These are phyloP conservation scores for Umbelopsis sp. DNA, from an alignment of 192 early-diverging fungal species.

Conservation along the genomic window DNA sequence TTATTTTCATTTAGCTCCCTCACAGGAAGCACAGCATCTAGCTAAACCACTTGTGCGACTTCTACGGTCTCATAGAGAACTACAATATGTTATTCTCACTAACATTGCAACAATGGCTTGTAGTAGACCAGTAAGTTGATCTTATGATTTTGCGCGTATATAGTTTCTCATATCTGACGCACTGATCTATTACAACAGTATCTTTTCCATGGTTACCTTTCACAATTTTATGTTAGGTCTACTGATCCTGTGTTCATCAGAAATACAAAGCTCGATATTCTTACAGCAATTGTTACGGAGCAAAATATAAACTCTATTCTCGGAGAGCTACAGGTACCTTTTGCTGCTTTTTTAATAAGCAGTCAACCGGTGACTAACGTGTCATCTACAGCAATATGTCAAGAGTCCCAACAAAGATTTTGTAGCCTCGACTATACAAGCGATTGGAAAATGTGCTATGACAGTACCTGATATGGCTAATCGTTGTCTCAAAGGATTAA, in stretches of 20 bases:
- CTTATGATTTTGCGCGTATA: not conserved
- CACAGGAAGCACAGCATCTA: slow-evolving; percentile 54
- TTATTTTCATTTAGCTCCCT: slow-evolving; percentile 68
- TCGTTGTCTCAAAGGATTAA: slow-evolving; percentile 54
- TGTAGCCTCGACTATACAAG: slow-evolving; percentile 67
- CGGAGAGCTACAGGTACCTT: slow-evolving; percentile 70
- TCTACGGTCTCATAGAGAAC: slow-evolving; percentile 72
- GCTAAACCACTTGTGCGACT: slow-evolving; percentile 78
- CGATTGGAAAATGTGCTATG: slow-evolving; percentile 60
- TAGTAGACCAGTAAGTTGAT: slow-evolving; percentile 54
- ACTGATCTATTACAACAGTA: slow-evolving; percentile 32
- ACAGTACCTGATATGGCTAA: slow-evolving; percentile 59
- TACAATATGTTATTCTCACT: slow-evolving; percentile 74
- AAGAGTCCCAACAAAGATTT: slow-evolving; percentile 67
- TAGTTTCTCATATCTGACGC: not conserved
- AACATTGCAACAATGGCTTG: slow-evolving; percentile 78
- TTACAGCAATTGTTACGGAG: slow-evolving; percentile 69
- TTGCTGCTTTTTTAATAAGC: not conserved
- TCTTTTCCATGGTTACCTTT: slow-evolving; percentile 71
- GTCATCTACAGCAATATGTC: slow-evolving; percentile 61
- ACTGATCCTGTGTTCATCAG: slow-evolving; percentile 80
- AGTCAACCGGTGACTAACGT: not conserved
- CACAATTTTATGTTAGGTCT: slow-evolving; percentile 81
- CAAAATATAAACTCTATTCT: slow-evolving; percentile 71
- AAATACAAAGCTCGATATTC: slow-evolving; percentile 83